These are phyloP conservation scores for Hanseniaspora mollemarum DNA, from an alignment of 805 yeast genomes.

Conservation along the genomic window DNA sequence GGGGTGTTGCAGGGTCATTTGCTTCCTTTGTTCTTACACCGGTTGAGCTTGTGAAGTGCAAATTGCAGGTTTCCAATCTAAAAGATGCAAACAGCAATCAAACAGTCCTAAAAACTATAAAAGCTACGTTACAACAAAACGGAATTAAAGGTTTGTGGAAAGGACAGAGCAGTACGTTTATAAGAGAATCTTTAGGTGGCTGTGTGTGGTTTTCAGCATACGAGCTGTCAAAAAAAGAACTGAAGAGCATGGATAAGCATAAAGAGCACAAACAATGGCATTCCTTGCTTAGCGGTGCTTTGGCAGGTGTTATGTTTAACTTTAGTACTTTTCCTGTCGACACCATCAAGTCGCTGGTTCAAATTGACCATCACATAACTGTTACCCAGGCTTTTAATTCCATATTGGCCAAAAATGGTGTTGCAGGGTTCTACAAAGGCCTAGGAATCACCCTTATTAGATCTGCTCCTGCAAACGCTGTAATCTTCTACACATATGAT, in stretches of 20 bases:
- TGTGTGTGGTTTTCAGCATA: constrained; percentile 92
- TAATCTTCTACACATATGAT: constrained; percentile 73
- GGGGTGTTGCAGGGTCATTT: constrained; percentile 70
- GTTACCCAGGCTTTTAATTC: constrained; percentile 30
- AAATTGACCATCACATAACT: constrained; percentile 26
- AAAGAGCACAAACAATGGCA: constrained; percentile 37
- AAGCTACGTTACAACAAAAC: constrained; percentile 34
- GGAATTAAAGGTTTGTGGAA: constrained; percentile 75
- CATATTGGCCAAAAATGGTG: constrained; percentile 42
- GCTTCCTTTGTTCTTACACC: constrained; percentile 83
- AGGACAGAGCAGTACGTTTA: constrained; percentile 70
- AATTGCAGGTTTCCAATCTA: constrained; percentile 54
- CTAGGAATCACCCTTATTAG: constrained; percentile 68
- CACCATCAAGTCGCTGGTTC: constrained; percentile 78
- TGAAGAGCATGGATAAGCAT: constrained; percentile 22
- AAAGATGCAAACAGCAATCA: constrained; percentile 24
- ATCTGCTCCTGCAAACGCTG: constrained; percentile 83
- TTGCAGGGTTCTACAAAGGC: constrained; percentile 69
- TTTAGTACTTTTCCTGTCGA: constrained; percentile 78
- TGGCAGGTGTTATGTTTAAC: constrained; percentile 76
- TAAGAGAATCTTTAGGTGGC: constrained; percentile 81
- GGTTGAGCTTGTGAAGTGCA: constrained; percentile 81
- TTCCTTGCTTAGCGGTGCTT: constrained; percentile 64
- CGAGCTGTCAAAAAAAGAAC: constrained; percentile 40
- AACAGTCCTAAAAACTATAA: constrained; percentile 32